A percentile compares a stretch with the other conserved stretches of the same genome.
Conservation (phyloP, 202 grass and related monocot species). For the Sporobolus alterniflorus region DNA sequence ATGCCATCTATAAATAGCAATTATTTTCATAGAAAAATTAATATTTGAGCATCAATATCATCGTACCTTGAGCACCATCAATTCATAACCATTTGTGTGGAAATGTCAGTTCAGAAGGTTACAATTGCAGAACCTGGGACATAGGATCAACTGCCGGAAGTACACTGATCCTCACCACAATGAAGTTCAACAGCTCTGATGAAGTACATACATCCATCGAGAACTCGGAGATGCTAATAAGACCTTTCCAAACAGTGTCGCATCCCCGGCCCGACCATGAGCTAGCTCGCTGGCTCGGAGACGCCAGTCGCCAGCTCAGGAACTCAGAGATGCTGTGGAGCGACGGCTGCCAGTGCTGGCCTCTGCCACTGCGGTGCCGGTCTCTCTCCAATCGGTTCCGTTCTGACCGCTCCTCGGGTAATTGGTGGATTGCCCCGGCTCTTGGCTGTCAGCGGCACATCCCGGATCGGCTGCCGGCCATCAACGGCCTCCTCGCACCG, state of each 20-base stretch:
- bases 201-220: conserved; percentile 73
- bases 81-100: too few species aligned
- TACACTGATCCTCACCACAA: conserved; percentile 87
- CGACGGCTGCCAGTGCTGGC: conserved; percentile 44
- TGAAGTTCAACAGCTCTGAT: conserved; percentile 73
- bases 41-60: too few species aligned
- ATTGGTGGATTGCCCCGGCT: conserved; percentile 7
- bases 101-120: too few species aligned
- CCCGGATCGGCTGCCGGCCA: conserved; percentile 9
- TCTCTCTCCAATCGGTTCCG: conserved; percentile 35
- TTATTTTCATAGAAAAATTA: too few species aligned
- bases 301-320: background rate
- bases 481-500: conserved; percentile 8
- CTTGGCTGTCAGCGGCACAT: background rate
- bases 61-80: too few species aligned
- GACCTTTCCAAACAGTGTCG: too few species aligned
- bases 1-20: too few species aligned
- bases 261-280: too few species aligned
- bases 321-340: conserved; percentile 51
- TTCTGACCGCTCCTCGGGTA: background rate
- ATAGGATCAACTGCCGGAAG: conserved; percentile 67
- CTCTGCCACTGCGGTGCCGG: conserved; percentile 11
- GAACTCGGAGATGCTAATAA: conserved; percentile 93
- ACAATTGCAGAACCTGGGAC: too few species aligned
- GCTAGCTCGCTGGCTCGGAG: background rate